Conservation (phyloP, 345 rosid genomes). For the Turritis glabra region DNA sequence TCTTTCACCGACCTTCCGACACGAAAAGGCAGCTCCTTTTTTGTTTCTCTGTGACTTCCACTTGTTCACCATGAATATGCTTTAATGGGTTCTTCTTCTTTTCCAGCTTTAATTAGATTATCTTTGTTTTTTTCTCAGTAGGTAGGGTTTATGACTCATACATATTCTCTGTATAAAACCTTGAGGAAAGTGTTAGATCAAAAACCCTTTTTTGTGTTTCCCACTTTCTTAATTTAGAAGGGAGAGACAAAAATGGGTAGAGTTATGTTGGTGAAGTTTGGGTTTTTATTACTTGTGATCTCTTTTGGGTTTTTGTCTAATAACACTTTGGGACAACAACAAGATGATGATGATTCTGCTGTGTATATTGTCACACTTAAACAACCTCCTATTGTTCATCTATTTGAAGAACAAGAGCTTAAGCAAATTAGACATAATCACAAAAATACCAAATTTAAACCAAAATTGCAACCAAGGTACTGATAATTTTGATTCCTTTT, state of each 20-base stretch:
- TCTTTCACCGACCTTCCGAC: constrained; percentile 42
- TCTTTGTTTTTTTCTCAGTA: neutral
- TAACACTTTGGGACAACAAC: constrained; percentile 40
- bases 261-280: constrained; percentile 35
- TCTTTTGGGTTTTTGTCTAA: constrained; percentile 40
- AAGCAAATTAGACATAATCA: constrained; percentile 30
- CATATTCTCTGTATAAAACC: constrained; percentile 20
- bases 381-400: constrained; percentile 60
- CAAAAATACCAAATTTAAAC: constrained; percentile 37
- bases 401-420: constrained; percentile 42
- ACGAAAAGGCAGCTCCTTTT: constrained; percentile 34
- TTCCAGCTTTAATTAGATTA: constrained; percentile 29
- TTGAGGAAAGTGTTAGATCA: neutral
- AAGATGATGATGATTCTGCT: constrained; percentile 45
- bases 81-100: constrained; percentile 33
- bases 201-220: neutral
- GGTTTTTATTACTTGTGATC: constrained; percentile 36
- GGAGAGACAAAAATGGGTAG: constrained; percentile 44
- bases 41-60: constrained; percentile 25
- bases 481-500: neutral
- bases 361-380: constrained; percentile 82
- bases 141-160: constrained; percentile 27
- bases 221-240: constrained; percentile 24
- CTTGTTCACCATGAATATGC: constrained; percentile 36
- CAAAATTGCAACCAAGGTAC: constrained; percentile 52